Percentiles rank a stretch among this genome's conserved stretches.
Conservation (phyloP, 257 asterid species). For the Ballota nigra region DNA sequence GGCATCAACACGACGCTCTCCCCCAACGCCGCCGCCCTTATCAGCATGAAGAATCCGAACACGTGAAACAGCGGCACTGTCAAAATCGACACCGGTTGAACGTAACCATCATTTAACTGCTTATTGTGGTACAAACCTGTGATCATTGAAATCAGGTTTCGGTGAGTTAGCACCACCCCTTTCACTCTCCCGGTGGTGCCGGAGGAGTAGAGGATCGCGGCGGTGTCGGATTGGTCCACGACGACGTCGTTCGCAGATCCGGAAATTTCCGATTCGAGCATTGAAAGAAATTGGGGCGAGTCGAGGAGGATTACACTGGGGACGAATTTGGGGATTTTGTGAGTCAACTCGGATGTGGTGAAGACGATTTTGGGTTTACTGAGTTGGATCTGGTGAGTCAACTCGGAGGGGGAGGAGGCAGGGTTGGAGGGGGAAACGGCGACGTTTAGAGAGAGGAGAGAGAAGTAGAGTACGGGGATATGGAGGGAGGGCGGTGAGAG, state of each 20-base stretch:
- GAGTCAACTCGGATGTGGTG: constrained; percentile 36
- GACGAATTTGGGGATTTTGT: constrained; percentile 38
- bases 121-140: constrained; percentile 40
- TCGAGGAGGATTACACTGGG: constrained; percentile 50
- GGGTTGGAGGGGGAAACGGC: constrained; percentile 83
- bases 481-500: constrained; percentile 68
- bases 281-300: constrained; percentile 46
- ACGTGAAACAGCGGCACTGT: constrained; percentile 85
- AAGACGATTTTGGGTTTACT: constrained; percentile 58
- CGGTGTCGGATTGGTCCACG: constrained; percentile 52
- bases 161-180: constrained; percentile 78
- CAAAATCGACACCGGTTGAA: constrained; percentile 43
- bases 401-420: constrained; percentile 55
- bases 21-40: constrained; percentile 64
- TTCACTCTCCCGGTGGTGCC: constrained; percentile 86
- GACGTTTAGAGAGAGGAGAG: constrained; percentile 72
- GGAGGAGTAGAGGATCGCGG: constrained; percentile 83
- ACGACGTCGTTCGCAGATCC: constrained; percentile 5
- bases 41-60: constrained; percentile 74
- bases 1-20: constrained; percentile 56
- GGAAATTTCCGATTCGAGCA: constrained; percentile 35
- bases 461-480: constrained; percentile 70
- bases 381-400: constrained; percentile 55
- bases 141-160: constrained; percentile 55
- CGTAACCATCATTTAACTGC: background rate